phyloP scores from a whole-genome alignment of 192 early-diverging fungal species.

The Backusella tarrabulga region DNA sequence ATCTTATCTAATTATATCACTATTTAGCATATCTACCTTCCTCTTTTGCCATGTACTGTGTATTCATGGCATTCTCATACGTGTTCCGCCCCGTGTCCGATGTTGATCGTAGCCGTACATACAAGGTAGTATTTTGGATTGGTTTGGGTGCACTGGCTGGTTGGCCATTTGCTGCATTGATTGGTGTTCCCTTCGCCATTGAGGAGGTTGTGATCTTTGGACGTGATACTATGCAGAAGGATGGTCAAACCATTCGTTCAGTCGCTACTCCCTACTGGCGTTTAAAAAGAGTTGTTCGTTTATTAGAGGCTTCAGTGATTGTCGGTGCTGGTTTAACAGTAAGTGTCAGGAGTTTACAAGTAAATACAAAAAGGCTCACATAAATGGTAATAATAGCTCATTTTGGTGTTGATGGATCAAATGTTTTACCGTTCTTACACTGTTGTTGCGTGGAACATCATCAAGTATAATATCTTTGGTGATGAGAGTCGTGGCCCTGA shows the following conservation, averaged over 20 bases:
- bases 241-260: slow-evolving; percentile 20
- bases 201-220: slow-evolving; percentile 64
- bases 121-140: slow-evolving; percentile 57
- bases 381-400: slow-evolving; percentile 37
- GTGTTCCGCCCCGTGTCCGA: slow-evolving; percentile 57
- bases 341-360: neutral
- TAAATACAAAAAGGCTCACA: neutral
- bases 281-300: slow-evolving; percentile 38
- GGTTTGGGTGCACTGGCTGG: slow-evolving; percentile 67
- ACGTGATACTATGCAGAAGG: slow-evolving; percentile 36
- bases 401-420: slow-evolving; percentile 70
- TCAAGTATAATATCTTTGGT: slow-evolving; percentile 90
- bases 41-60: slow-evolving; percentile 89
- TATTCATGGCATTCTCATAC: slow-evolving; percentile 71
- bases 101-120: slow-evolving; percentile 46
- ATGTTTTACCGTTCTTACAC: slow-evolving; percentile 69
- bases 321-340: slow-evolving; percentile 38
- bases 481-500: slow-evolving; percentile 58
- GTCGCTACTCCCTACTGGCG: slow-evolving; percentile 43
- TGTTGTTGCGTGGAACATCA: slow-evolving; percentile 84
- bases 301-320: slow-evolving; percentile 38
- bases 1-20: neutral
- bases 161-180: slow-evolving; percentile 85
- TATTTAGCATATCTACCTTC: slow-evolving; percentile 79
- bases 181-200: slow-evolving; percentile 74